Percentiles rank a stretch among this genome's conserved stretches.
phyloP scores from a whole-genome alignment of 179 eudicot genomes.

The Heliamphora pulchella region DNA sequence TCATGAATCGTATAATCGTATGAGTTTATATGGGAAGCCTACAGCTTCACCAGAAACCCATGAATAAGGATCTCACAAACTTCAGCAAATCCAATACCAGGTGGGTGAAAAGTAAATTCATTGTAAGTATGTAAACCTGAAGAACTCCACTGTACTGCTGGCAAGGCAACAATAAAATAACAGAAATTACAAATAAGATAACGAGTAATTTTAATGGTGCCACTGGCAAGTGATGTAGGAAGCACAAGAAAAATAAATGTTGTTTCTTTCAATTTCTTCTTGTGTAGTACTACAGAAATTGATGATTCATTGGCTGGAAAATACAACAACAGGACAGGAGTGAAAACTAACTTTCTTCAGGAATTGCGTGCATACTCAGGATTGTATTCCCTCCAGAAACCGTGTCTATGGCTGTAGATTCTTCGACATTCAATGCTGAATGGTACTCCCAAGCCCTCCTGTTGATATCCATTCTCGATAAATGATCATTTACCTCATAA shows the following conservation, averaged over 20 bases:
- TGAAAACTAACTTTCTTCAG: conserved; percentile 55
- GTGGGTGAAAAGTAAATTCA: background rate
- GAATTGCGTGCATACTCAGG: conserved; percentile 32
- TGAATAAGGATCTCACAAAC: conserved; percentile 5
- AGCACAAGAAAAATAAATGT: background rate
- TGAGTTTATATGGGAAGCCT: background rate
- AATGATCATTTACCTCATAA: conserved; percentile 31
- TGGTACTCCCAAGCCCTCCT: conserved; percentile 62
- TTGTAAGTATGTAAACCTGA: background rate
- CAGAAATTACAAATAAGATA: background rate
- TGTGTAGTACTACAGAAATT: background rate
- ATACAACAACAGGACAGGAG: conserved; percentile 7
- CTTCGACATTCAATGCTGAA: conserved; percentile 40
- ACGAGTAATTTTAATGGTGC: background rate
- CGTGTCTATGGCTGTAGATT: conserved; percentile 32
- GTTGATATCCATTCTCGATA: conserved; percentile 46
- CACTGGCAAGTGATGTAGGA: background rate
- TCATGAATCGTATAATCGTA: background rate
- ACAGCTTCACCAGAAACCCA: background rate
- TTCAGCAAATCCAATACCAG: background rate
- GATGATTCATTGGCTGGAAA: conserved; percentile 9
- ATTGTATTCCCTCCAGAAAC: conserved; percentile 40
- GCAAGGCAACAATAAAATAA: background rate
- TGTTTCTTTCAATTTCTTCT: background rate
- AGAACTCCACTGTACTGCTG: background rate